These are phyloP conservation scores for Lentinula guzmanii DNA, from an alignment of 768 basidiomycete species.

Conservation along the genomic window DNA sequence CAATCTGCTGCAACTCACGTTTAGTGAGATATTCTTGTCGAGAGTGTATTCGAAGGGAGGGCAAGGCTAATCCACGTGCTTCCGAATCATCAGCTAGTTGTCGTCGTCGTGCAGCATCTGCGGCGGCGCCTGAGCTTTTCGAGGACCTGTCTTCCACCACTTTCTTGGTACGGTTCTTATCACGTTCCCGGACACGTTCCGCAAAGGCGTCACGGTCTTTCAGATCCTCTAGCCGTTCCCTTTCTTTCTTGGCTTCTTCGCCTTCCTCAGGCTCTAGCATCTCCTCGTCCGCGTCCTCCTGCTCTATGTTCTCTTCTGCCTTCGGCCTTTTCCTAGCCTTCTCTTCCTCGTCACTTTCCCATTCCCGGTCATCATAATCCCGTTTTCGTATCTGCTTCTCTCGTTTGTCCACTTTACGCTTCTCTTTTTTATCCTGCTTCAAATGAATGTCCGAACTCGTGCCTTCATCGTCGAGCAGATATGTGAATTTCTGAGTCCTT, in stretches of 20 bases:
- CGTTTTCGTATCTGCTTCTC: constrained; percentile 57
- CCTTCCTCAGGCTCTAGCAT: constrained; percentile 55
- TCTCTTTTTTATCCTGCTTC: constrained; percentile 32
- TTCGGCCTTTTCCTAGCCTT: constrained; percentile 52
- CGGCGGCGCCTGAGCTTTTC: constrained; percentile 62
- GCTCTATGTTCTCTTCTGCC: background rate
- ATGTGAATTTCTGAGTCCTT: constrained; percentile 67
- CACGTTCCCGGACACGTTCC: constrained; percentile 76
- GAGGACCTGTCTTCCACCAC: constrained; percentile 90
- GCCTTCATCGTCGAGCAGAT: constrained; percentile 67
- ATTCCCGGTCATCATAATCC: constrained; percentile 75
- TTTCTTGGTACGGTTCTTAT: constrained; percentile 83
- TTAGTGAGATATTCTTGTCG: constrained; percentile 96
- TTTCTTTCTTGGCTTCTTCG: constrained; percentile 61
- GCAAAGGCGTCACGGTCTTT: constrained; percentile 92
- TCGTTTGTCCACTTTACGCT: constrained; percentile 41
- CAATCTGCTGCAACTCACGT: constrained; percentile 93
- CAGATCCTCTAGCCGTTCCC: constrained; percentile 72
- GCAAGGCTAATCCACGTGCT: constrained; percentile 47
- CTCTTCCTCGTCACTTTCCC: constrained; percentile 92
- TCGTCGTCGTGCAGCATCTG: constrained; percentile 78
- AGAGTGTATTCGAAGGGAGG: constrained; percentile 80
- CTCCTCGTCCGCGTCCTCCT: constrained; percentile 35
- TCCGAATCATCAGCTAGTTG: constrained; percentile 75
- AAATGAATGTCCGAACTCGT: constrained; percentile 30